Conservation (phyloP, 2,329 filamentous ascomycete genomes). For the Clarireedia monteithiana region DNA sequence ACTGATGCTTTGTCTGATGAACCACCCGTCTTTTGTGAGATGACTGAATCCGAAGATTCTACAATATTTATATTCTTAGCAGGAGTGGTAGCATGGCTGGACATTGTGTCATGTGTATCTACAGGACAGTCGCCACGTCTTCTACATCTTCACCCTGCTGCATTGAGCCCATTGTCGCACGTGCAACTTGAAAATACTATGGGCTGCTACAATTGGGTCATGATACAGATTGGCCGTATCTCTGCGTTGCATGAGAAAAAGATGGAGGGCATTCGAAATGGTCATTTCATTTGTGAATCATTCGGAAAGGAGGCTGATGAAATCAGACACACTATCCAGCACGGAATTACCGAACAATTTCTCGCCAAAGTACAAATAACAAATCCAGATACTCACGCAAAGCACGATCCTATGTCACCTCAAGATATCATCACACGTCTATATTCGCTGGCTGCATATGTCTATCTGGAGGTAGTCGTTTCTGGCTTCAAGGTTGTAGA, state of each 20-base stretch:
- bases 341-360: conserved; percentile 13
- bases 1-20: not conserved
- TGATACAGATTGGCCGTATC: conserved; percentile 47
- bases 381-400: not conserved
- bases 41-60: conserved; percentile 33
- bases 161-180: conserved; percentile 33
- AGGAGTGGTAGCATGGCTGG: conserved; percentile 40
- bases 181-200: conserved; percentile 40
- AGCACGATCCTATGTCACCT: not conserved
- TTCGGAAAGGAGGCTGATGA: conserved; percentile 11
- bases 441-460: conserved; percentile 18
- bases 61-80: conserved; percentile 38
- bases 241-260: conserved; percentile 49
- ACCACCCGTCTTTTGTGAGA: not conserved
- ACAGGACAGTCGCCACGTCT: conserved; percentile 37
- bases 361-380: conserved; percentile 14
- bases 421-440: conserved; percentile 17
- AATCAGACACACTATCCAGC: conserved; percentile 19
- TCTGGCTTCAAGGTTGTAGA: conserved; percentile 17
- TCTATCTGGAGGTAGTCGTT: conserved; percentile 24
- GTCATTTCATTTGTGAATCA: conserved; percentile 8
- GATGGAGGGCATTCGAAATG: conserved; percentile 33
- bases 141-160: conserved; percentile 32
- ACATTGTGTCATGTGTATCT: conserved; percentile 42
- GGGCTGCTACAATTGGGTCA: conserved; percentile 49